A percentile compares a stretch with the other conserved stretches of the same genome.
Evolutionary conservation across 257 asterid species (phyloP).

Genomic region (Solanum clarkiae): DNA sequence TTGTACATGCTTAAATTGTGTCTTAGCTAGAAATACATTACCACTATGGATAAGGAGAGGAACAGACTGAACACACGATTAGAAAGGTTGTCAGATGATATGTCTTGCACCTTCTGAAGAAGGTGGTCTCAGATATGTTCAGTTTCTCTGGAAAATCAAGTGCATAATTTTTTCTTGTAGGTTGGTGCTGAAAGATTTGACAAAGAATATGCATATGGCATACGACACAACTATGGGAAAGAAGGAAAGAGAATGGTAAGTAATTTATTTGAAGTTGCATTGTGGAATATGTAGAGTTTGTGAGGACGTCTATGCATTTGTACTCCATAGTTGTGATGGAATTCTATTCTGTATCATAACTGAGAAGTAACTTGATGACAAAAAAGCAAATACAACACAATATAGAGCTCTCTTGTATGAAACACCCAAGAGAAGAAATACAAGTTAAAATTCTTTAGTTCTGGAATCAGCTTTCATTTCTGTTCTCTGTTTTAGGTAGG

Average conservation of each 20-base stretch:
- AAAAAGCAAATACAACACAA: background rate
- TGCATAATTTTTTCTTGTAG: slow-evolving; percentile 24
- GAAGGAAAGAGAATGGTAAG: slow-evolving; percentile 97
- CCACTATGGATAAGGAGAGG: background rate
- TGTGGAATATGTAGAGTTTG: background rate
- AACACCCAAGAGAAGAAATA: background rate
- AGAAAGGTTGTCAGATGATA: background rate
- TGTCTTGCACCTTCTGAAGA: background rate
- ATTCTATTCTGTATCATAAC: background rate
- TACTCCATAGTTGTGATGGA: background rate
- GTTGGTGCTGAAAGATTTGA: slow-evolving; percentile 93
- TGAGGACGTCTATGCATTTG: background rate
- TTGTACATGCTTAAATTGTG: background rate
- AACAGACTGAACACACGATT: background rate
- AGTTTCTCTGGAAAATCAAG: background rate
- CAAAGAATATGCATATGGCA: slow-evolving; percentile 83
- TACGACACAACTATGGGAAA: slow-evolving; percentile 94
- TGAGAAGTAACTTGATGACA: background rate
- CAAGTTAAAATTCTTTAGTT: background rate
- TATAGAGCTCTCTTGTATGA: background rate
- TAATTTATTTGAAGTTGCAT: background rate
- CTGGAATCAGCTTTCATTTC: background rate
- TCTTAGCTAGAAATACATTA: background rate
- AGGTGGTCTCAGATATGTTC: background rate
- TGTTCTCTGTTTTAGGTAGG: background rate